Base-by-base conservation (phyloP, 1,284 basidiomycete genomes). In the Cryptococcus sp. region DNA sequence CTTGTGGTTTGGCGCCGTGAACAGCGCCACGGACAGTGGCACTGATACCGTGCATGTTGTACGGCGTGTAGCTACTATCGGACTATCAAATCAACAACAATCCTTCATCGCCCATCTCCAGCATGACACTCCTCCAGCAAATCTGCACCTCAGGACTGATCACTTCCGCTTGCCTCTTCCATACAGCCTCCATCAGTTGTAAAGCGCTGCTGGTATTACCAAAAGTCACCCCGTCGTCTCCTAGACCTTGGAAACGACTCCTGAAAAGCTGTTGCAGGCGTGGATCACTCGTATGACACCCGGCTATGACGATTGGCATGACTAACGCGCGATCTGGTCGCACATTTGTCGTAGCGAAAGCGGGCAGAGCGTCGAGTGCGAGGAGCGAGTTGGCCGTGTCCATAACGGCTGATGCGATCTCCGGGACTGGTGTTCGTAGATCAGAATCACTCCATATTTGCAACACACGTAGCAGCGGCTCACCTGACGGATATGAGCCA, bases 291-390 rank as follows among this genome's bases (percentile, higher is more conserved):
- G 54, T 54, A 20, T 63, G 63, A 20, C 52, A 55, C 15, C 55
- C 57, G 16, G 59, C 59, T n/a, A 64, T 59, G 25, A 58, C 59
- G 10, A 52, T 57, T 5, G 62, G 62, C 41, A 64, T 61, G 23
- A 66, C 89, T 64, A 91, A 87, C n/a, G 87, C 87, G 74, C 85
- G 88, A 38, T 89, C 81, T 7, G 29, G 29, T 10, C 29, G 29
- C 2, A 34, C 29, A 10, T 34, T 34, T 51, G 46, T 46, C n/a
- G 89, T 82, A 22, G 89, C 86, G 34, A 38, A 45, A 15, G 26
- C 26, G 38, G 45, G 43, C 20, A 19, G 46, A 17, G 37, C 46
- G 17, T 82, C 81, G 19, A 83, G 80, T 25, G 80, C 78, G 46
- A 80, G 72, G 47, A 77, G 70, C n/a, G 65, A 61, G 50, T 77